Evolutionary conservation across 2,329 filamentous ascomycete species (phyloP), one percentile per base, ranked within the genome.

Genomic region (Fusarium robinianum): DNA sequence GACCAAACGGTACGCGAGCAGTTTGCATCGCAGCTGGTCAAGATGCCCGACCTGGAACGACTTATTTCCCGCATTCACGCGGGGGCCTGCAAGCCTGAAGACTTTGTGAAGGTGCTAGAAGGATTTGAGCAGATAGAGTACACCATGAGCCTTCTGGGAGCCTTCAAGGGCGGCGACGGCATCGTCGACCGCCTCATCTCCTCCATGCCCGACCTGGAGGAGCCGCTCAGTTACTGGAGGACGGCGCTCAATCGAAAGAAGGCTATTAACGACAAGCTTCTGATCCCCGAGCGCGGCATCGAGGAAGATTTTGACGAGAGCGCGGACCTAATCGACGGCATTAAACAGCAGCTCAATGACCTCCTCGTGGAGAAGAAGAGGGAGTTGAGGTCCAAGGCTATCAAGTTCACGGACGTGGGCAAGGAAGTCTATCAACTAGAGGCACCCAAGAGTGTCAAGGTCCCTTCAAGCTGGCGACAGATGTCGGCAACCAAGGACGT

Each of bases 81-180:
- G 1, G 88, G 89, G 1, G 83, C 83, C n/a, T 96, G 91, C 72
- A 89, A 84, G 62, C 81, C 90, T 0, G 88, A 94, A 43, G 94
- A 99, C 64, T 99, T 99, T 66, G 83, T 97, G 31, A 87, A 85
- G 33, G 92, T 97, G 1, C 76, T 99, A 0, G 91, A 97, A 67
- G 94, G 94, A 0, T 99, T 96, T 58, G 94, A 97, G 72, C 92
- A 96, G 68, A 97, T 99, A 31, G 90, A 96, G 52, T 94, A 96
- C 66, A 95, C 91, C 1, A 89, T 96, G 78, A 80, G 83, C 37
- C 77, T 97, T 15, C 78, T 97, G 1, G 77, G 79, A 32, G 78
- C 84, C 7, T 87, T 88, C 58, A 82, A 85, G 39, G 80, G 84
- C n/a, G 88, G 86, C 3, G 85, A 90, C 35, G 88, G 90, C 3